Percentiles rank a stretch among this genome's conserved stretches.
Conservation (phyloP, 140 eudicot species). For the Cichorium intybus region DNA sequence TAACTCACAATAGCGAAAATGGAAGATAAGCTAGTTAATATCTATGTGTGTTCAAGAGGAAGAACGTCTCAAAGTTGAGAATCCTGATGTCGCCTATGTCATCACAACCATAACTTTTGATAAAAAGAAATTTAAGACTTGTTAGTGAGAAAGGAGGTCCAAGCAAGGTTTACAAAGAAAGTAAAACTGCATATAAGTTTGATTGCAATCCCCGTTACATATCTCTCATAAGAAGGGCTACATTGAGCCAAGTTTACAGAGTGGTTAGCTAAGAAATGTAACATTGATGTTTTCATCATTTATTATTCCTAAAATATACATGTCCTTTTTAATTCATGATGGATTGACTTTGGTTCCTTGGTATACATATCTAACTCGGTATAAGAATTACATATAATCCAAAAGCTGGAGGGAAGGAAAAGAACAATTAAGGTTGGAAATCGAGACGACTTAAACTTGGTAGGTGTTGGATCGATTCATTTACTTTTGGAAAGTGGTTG, state of each 20-base stretch:
- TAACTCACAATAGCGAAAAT: slow-evolving; percentile 25
- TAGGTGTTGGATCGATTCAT: background rate
- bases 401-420: background rate
- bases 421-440: background rate
- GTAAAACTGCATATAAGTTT: background rate
- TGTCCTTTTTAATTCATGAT: background rate
- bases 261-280: background rate
- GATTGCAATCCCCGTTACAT: background rate
- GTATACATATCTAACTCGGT: background rate
- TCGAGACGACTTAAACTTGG: background rate
- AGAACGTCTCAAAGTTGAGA: background rate
- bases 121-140: too few relatives aligned
- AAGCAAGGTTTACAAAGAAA: background rate
- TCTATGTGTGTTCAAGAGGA: slow-evolving; percentile 14
- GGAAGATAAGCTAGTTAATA: slow-evolving; percentile 23
- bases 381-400: background rate
- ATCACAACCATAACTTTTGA: too few relatives aligned
- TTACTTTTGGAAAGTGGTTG: background rate
- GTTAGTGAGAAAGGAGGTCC: background rate
- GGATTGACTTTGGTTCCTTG: background rate
- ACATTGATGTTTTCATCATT: background rate
- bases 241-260: background rate
- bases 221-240: background rate
- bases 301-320: background rate
- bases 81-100: background rate